These are phyloP conservation scores for Apiospora phragmitis DNA, from an alignment of 2,329 filamentous ascomycete genomes.

Conservation along the genomic window DNA sequence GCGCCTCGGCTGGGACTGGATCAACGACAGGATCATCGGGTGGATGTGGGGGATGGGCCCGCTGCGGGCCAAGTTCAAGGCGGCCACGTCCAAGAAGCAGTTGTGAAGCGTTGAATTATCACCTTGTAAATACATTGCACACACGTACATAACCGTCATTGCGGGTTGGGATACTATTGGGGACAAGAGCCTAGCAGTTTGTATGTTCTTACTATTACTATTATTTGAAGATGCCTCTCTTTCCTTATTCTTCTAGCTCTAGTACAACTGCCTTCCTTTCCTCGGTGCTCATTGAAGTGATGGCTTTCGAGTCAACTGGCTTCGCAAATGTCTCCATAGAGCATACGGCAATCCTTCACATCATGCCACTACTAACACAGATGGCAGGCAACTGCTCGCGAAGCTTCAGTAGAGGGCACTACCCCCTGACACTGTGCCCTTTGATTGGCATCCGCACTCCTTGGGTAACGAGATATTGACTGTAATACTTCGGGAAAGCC, in stretches of 20 bases:
- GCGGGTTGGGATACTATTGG: neutral
- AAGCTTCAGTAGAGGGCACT: neutral
- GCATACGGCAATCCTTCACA: neutral
- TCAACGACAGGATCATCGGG: constrained; percentile 18
- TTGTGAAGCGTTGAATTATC: neutral
- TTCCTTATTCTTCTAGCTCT: neutral
- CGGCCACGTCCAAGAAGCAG: neutral
- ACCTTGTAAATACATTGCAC: neutral
- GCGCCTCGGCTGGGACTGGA: constrained; percentile 14
- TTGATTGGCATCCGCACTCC: neutral
- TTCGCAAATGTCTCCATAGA: neutral
- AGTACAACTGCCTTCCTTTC: neutral
- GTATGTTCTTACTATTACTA: neutral
- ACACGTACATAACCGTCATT: neutral
- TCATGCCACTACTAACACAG: neutral
- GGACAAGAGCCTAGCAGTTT: neutral
- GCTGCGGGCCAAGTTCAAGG: constrained; percentile 12
- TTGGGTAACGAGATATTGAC: neutral
- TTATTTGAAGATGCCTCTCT: neutral
- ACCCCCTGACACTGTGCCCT: neutral
- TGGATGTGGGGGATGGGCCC: constrained; percentile 11
- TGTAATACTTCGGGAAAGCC: neutral
- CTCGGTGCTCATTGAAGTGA: neutral
- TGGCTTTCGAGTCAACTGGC: neutral
- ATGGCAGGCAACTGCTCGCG: neutral